Base-by-base conservation (phyloP, 1,139 yeast species). In the Blastobotrys apis region DNA sequence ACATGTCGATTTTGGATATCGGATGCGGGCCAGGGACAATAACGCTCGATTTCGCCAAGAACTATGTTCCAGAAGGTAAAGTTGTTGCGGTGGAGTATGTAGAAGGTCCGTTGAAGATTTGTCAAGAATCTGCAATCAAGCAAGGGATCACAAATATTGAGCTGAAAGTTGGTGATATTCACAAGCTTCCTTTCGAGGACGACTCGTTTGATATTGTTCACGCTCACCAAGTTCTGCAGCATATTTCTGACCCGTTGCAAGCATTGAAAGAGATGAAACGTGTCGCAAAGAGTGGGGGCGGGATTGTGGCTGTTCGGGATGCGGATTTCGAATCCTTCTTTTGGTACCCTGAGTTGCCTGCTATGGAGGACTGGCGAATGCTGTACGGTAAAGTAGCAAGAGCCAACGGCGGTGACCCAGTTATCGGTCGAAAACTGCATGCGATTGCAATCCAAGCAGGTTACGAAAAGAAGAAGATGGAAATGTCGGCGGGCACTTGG, bases 1-100 rank as follows among this genome's bases (percentile, higher is more conserved):
- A 57, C 32, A 54, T 56, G 40, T 51, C 53, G 33, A 56, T 69
- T n/a, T 59, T 70, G 17, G 74, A 71, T 49, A 69, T 69, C 13
- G 75, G 75, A 1, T 65, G 68, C 49, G 74, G 74, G 0, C 74
- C 74, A 2, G 74, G 72, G 1, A 58, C 73, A 16, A 70, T 70
- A 39, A 66, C 71, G 10, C 47, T 59, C 15, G 73, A 67, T 45
- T 51, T 68, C 33, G 71, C 68, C n/a, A 50, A 54, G 34, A 63
- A 66, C 46, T 56, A 55, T 27, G 51, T 49, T 6, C 53, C 58
- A 2, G 53, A 66, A 5, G 69, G 69, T 23, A 52, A 50, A 16
- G 63, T 69, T 1, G 51, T 63, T 33, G 74, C 72, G 0, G 50
- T 70, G 19, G 74, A 70, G 26, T 64, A 69, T 15, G 60, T 65